Conservation (phyloP, 352 stramenopile species). For the Phytophthora tubulina region DNA sequence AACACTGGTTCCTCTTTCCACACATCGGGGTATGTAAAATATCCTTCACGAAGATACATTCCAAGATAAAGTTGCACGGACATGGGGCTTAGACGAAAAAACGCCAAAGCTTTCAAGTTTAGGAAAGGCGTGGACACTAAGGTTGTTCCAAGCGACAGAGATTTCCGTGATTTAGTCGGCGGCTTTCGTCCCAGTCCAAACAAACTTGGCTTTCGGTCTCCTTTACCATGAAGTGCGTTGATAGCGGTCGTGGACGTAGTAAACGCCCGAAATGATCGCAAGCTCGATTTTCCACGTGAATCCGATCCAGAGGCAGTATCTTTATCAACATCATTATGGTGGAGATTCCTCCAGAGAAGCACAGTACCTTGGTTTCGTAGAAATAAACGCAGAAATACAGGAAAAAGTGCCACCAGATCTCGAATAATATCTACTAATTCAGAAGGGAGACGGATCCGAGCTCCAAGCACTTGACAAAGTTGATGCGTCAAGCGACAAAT, state of each 20-base stretch:
- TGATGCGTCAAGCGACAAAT: slow-evolving; percentile 55
- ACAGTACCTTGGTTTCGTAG: slow-evolving; percentile 50
- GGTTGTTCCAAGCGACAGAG: slow-evolving; percentile 17
- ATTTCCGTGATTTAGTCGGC: slow-evolving; percentile 36
- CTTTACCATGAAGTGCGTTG: slow-evolving; percentile 19
- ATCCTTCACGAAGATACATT: slow-evolving; percentile 28
- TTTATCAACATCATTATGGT: slow-evolving; percentile 36
- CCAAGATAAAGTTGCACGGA: slow-evolving; percentile 45
- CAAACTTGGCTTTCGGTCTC: slow-evolving; percentile 24
- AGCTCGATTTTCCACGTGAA: slow-evolving; percentile 4
- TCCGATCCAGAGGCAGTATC: neutral
- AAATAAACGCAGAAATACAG: slow-evolving; percentile 55
- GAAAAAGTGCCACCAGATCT: slow-evolving; percentile 46
- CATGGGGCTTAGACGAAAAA: slow-evolving; percentile 48
- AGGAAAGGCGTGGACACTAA: neutral
- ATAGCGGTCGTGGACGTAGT: slow-evolving; percentile 3
- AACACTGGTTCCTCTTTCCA: slow-evolving; percentile 23
- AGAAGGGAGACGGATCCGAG: slow-evolving; percentile 46
- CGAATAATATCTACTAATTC: slow-evolving; percentile 54
- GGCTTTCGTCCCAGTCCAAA: slow-evolving; percentile 28
- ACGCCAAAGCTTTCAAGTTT: slow-evolving; percentile 30
- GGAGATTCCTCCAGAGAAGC: slow-evolving; percentile 62
- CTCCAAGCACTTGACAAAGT: slow-evolving; percentile 55
- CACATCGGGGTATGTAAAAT: slow-evolving; percentile 31
- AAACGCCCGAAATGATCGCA: slow-evolving; percentile 24